A percentile compares a stretch with the other conserved stretches of the same genome.
phyloP scores from a whole-genome alignment of 768 basidiomycete species.

The Pisolithus tinctorius region DNA sequence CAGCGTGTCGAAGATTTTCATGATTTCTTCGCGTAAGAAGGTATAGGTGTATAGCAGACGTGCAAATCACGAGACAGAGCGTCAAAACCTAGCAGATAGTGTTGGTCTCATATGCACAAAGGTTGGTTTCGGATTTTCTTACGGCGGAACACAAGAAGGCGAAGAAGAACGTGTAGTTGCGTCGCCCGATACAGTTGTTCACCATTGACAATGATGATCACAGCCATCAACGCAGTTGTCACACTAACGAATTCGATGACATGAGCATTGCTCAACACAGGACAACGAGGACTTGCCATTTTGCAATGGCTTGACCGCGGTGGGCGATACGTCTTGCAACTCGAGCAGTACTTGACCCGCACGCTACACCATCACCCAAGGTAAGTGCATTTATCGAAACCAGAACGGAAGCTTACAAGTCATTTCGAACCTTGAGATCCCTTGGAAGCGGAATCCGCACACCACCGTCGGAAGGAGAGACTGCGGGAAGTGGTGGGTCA shows the following conservation, averaged over 20 bases:
- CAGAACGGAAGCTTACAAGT: constrained; percentile 48
- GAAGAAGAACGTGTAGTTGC: constrained; percentile 94
- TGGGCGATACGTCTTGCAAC: constrained; percentile 88
- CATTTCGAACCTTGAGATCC: constrained; percentile 72
- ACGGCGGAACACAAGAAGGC: constrained; percentile 73
- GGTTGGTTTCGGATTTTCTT: constrained; percentile 26
- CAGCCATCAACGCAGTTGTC: constrained; percentile 97
- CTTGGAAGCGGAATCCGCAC: constrained; percentile 65
- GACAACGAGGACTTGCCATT: constrained; percentile 48
- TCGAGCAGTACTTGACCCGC: constrained; percentile 89
- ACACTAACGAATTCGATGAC: constrained; percentile 46
- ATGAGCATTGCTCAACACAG: background rate
- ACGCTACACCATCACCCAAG: constrained; percentile 43
- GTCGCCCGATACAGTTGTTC: constrained; percentile 91
- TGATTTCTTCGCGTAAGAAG: constrained; percentile 50
- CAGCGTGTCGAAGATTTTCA: constrained; percentile 41
- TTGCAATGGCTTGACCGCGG: constrained; percentile 95
- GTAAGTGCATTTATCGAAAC: too few relatives aligned
- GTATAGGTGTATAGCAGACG: constrained; percentile 77
- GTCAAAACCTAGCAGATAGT: constrained; percentile 51
- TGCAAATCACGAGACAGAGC: constrained; percentile 69
- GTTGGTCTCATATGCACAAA: constrained; percentile 1
- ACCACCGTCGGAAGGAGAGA: constrained; percentile 56
- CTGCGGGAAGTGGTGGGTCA: constrained; percentile 69
- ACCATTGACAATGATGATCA: constrained; percentile 89